Conservation (phyloP, 2,329 filamentous ascomycete species). For the Cladosporium austrohemisphaericum region DNA sequence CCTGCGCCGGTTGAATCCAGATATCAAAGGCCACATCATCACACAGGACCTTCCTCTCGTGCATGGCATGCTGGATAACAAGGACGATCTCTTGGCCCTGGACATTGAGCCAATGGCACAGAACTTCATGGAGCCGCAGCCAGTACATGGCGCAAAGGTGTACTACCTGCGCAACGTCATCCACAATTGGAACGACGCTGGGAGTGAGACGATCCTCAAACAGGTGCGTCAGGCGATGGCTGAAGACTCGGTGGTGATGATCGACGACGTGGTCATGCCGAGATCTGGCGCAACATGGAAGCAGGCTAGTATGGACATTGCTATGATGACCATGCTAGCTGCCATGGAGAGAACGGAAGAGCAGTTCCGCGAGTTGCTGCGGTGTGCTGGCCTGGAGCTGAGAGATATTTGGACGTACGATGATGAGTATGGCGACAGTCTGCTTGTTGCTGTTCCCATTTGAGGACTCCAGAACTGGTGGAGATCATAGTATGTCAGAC, state of each 20-base stretch:
- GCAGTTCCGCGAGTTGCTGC: not conserved
- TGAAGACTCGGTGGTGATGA: slow-evolving; percentile 17
- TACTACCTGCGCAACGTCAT: slow-evolving; percentile 17
- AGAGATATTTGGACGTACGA: not conserved
- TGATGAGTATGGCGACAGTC: not conserved
- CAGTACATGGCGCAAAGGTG: slow-evolving; percentile 23
- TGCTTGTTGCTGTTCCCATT: not conserved
- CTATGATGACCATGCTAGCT: not conserved
- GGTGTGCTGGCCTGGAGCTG: not conserved
- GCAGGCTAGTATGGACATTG: not conserved
- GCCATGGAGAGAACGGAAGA: not conserved
- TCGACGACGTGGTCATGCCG: slow-evolving; percentile 21
- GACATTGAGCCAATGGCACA: slow-evolving; percentile 24
- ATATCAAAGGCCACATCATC: slow-evolving; percentile 21
- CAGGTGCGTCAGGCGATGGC: slow-evolving; percentile 3
- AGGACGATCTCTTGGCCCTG: not conserved
- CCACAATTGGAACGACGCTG: slow-evolving; percentile 22
- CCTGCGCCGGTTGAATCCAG: slow-evolving; percentile 18
- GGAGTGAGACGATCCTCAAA: slow-evolving; percentile 16
- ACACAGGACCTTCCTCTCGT: slow-evolving; percentile 24
- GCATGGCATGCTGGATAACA: slow-evolving; percentile 9
- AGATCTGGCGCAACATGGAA: slow-evolving; percentile 10
- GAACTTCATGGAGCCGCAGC: slow-evolving; percentile 33
- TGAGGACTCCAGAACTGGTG: too few species aligned
- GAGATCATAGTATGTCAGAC: too few species aligned